Conservation (phyloP, 2,329 filamentous ascomycete species). For the Cytospora paraplurivora region DNA sequence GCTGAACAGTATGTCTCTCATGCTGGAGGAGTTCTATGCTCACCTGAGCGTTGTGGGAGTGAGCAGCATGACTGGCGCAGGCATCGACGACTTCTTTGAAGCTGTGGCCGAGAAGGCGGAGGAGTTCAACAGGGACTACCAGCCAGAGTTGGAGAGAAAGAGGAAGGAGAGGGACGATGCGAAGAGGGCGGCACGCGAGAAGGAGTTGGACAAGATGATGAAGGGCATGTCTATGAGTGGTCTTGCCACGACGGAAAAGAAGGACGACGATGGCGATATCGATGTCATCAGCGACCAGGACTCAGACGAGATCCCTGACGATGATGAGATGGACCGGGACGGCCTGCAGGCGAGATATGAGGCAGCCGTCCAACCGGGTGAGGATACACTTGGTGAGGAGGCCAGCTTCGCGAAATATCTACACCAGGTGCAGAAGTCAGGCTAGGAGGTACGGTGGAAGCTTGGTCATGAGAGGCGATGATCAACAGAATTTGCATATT, state of each 20-base stretch:
- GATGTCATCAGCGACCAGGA: constrained; percentile 54
- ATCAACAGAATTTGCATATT: constrained; percentile 34
- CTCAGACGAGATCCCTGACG: constrained; percentile 54
- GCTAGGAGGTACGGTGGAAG: background rate
- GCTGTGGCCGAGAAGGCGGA: constrained; percentile 83
- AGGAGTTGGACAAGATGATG: constrained; percentile 91
- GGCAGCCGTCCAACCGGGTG: constrained; percentile 67
- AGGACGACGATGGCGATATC: constrained; percentile 40
- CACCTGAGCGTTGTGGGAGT: constrained; percentile 92
- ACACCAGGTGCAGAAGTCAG: constrained; percentile 43
- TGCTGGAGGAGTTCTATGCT: constrained; percentile 96
- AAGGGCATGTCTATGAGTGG: constrained; percentile 72
- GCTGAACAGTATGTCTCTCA: constrained; percentile 95
- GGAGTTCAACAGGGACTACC: constrained; percentile 90
- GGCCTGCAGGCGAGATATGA: constrained; percentile 77
- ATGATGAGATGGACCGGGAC: constrained; percentile 62
- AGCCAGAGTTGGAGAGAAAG: constrained; percentile 83
- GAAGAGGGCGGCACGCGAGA: constrained; percentile 71
- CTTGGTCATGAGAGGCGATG: constrained; percentile 4
- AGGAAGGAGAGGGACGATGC: constrained; percentile 73
- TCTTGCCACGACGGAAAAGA: constrained; percentile 30
- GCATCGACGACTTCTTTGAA: constrained; percentile 90
- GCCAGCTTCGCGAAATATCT: constrained; percentile 66
- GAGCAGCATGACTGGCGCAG: constrained; percentile 87
- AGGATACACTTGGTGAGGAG: constrained; percentile 53